Conservation (phyloP, 2,329 filamentous ascomycete genomes). For the Diaporthe citriasiana region DNA sequence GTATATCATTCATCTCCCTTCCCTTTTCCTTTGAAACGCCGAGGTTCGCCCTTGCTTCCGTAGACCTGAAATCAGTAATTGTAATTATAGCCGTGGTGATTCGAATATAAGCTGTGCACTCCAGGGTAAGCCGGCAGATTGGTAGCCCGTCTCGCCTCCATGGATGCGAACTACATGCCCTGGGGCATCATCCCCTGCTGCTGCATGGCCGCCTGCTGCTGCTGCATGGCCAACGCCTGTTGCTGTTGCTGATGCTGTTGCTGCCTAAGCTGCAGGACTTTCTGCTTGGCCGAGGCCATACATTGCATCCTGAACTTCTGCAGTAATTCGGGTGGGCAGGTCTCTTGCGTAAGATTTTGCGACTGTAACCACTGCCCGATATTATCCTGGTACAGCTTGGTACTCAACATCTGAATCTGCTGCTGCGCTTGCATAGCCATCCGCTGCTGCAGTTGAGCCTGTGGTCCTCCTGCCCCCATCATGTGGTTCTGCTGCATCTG, state of each 20-base stretch:
- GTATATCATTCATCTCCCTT: conserved; percentile 34
- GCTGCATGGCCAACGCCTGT: conserved; percentile 51
- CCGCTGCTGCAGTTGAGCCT: conserved; percentile 39
- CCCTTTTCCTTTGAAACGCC: conserved; percentile 34
- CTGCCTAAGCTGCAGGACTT: conserved; percentile 48
- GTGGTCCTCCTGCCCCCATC: conserved; percentile 41
- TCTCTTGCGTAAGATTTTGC: conserved; percentile 57
- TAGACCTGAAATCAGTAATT: conserved; percentile 1
- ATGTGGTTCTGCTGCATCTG: conserved; percentile 51
- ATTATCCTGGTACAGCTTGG: conserved; percentile 56
- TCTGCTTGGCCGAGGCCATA: conserved; percentile 53
- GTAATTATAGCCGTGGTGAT: conserved; percentile 6
- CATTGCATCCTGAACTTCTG: conserved; percentile 62
- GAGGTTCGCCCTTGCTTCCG: conserved; percentile 7
- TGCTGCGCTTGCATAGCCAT: not conserved
- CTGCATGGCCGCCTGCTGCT: conserved; percentile 49
- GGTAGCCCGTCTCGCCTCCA: not conserved
- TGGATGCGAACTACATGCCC: conserved; percentile 57
- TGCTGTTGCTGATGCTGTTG: conserved; percentile 44
- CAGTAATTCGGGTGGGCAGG: conserved; percentile 61
- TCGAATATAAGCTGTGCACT: not conserved
- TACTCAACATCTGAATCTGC: conserved; percentile 40
- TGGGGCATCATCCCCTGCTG: conserved; percentile 68
- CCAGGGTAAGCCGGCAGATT: not conserved
- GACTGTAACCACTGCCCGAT: conserved; percentile 53